Evolutionary conservation across 2,329 filamentous ascomycete genomes (phyloP), one percentile per base, ranked within the genome.

Genomic region (Capronia epimyces): DNA sequence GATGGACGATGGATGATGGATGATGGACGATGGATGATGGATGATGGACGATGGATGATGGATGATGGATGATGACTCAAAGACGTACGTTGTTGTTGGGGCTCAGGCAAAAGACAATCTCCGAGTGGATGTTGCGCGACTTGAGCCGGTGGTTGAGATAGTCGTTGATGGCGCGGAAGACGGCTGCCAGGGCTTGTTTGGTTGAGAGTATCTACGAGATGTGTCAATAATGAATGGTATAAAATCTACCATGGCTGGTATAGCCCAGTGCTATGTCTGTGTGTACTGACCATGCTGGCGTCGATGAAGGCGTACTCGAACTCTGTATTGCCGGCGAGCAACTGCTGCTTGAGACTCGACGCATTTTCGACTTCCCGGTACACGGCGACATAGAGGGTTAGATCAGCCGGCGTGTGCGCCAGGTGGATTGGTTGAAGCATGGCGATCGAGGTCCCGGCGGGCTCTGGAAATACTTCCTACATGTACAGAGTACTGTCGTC

Each of bases 291-390:
- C 67, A 87, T 80, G 40, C 80, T 82, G 16, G 89, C 89, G 70
- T 98, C 91, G 41, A 98, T 79, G 60, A 98, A 86, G 27, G 90
- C 89, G 74, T 97, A 97, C 69, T 97, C 89, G 62, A 90, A 97
- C 7, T 84, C 83, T 9, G 80, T 65, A 65, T 97, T 95, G 46
- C 87, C 86, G 4, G 81, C 78, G n/a, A 97, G 75, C 3, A 98
- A 80, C 71, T 96, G 90, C 60, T 84, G 76, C 46, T 89, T 84
- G 37, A 98, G 75, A 64, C 85, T 89, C 1, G 79, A 70, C 9
- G 89, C 79, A 67, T 98, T 98, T 55, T 78, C 67, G 50, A 97
- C 80, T 66, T 87, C 73, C 18, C 75, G 78, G 72, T 93, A 96
- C 25, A 95, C 72, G 37, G 81, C 83, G 43, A 88, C 71, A 67